Conservation (phyloP, 768 basidiomycete species). For the Lactarius trivialis region DNA sequence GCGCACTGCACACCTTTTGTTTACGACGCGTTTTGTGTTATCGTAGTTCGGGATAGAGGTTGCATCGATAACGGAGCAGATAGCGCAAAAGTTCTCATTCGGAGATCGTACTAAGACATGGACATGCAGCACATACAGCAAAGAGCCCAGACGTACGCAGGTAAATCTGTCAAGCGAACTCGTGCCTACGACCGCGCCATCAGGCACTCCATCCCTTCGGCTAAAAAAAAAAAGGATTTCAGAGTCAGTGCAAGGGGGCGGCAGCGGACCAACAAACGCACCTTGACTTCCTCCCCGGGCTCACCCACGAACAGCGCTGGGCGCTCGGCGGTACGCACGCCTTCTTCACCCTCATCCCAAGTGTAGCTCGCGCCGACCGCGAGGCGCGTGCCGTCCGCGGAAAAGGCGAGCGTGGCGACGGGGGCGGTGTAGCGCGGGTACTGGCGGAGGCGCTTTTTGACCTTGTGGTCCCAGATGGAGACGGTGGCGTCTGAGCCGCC, state of each 20-base stretch:
- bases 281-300: slow-evolving; percentile 76
- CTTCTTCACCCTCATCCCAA: slow-evolving; percentile 82
- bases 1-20: too few relatives aligned
- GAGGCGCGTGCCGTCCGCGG: slow-evolving; percentile 72
- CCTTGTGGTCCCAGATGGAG: slow-evolving; percentile 94
- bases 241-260: not conserved
- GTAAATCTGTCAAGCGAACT: not conserved
- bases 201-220: slow-evolving; percentile 14
- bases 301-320: slow-evolving; percentile 57
- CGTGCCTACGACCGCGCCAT: not conserved
- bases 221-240: not conserved
- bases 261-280: slow-evolving; percentile 27
- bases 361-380: slow-evolving; percentile 85
- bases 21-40: too few relatives aligned
- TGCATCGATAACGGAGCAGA: too few relatives aligned
- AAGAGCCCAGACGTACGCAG: not conserved
- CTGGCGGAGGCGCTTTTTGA: slow-evolving; percentile 91
- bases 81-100: not conserved
- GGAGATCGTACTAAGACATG: not conserved
- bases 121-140: not conserved
- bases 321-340: slow-evolving; percentile 54
- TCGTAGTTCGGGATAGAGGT: too few relatives aligned
- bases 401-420: slow-evolving; percentile 79
- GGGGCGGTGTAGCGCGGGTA: slow-evolving; percentile 72
- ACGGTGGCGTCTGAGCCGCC: slow-evolving; percentile 93